Evolutionary conservation across 2,329 filamentous ascomycete species (phyloP).

Genomic region (Diaporthe ilicicola): DNA sequence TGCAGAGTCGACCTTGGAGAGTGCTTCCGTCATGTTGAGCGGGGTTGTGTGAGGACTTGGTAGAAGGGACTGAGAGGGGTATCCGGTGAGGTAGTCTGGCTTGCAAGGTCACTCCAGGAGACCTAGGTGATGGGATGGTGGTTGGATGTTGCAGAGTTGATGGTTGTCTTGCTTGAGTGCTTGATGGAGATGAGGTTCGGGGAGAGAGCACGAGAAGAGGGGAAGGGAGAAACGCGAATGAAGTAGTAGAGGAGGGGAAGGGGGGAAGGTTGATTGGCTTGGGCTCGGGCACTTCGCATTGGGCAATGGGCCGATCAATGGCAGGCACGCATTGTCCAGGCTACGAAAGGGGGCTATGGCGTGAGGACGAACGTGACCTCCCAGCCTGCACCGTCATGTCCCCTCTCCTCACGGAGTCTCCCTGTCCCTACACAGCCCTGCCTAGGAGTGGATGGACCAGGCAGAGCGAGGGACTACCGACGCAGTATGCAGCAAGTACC

Average conservation of each 20-base stretch:
- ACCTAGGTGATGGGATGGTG: background rate
- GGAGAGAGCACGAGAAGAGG: constrained; percentile 29
- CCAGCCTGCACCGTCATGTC: constrained; percentile 12
- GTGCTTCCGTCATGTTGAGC: constrained; percentile 59
- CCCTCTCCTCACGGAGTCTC: background rate
- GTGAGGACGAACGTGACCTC: constrained; percentile 26
- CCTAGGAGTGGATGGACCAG: background rate
- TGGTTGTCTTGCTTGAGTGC: background rate
- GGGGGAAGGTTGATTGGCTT: constrained; percentile 26
- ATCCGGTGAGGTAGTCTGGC: background rate
- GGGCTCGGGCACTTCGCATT: constrained; percentile 3
- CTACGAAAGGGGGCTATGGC: constrained; percentile 26
- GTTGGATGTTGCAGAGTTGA: background rate
- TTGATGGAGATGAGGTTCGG: background rate
- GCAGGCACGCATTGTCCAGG: constrained; percentile 31
- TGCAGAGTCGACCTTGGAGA: constrained; percentile 92
- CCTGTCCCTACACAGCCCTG: background rate
- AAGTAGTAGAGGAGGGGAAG: constrained; percentile 32
- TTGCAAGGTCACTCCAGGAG: background rate
- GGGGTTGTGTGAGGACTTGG: constrained; percentile 39
- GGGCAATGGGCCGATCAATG: constrained; percentile 15
- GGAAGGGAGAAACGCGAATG: constrained; percentile 18
- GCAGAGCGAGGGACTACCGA: background rate
- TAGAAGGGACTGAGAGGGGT: constrained; percentile 5
- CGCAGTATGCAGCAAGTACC: background rate